Evolutionary conservation across 139 green algal species (phyloP).

Genomic region (Desmodesmus armatus): DNA sequence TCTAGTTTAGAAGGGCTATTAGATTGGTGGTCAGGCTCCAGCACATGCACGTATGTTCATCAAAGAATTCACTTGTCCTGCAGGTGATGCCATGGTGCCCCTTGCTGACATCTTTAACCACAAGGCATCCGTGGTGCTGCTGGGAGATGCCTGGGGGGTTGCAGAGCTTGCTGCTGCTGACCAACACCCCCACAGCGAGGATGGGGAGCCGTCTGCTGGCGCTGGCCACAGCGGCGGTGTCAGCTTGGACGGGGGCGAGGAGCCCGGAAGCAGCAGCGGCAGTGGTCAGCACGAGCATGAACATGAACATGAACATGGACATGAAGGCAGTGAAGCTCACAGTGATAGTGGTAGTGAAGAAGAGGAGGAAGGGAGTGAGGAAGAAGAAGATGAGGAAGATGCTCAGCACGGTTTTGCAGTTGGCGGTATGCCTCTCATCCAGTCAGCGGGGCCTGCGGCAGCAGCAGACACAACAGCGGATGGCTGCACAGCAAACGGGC

Average conservation of each 20-base stretch:
- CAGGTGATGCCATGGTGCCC: conserved; percentile 82
- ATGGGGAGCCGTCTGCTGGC: conserved; percentile 10
- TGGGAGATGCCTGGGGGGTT: conserved; percentile 27
- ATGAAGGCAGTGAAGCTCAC: neutral
- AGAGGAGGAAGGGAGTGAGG: neutral
- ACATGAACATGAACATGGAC: neutral
- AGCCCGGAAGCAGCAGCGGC: neutral
- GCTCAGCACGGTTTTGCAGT: conserved; percentile 37
- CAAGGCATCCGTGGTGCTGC: conserved; percentile 69
- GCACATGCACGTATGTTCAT: too few species aligned
- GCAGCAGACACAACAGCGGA: neutral
- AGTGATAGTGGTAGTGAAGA: conserved; percentile 32
- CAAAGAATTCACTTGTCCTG: neutral
- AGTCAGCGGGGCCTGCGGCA: neutral
- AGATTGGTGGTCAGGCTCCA: too few species aligned
- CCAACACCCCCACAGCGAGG: conserved; percentile 30
- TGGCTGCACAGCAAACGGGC: neutral
- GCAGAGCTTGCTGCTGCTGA: neutral
- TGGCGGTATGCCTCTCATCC: conserved; percentile 23
- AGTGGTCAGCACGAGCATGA: too few species aligned
- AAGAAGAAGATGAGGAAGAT: conserved; percentile 35
- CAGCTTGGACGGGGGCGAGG: neutral
- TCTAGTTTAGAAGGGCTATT: too few species aligned
- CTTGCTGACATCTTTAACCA: conserved; percentile 94
- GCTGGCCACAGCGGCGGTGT: neutral